Conservation (phyloP, 345 rosid species). For the Cardamine chenopodiifolia region DNA sequence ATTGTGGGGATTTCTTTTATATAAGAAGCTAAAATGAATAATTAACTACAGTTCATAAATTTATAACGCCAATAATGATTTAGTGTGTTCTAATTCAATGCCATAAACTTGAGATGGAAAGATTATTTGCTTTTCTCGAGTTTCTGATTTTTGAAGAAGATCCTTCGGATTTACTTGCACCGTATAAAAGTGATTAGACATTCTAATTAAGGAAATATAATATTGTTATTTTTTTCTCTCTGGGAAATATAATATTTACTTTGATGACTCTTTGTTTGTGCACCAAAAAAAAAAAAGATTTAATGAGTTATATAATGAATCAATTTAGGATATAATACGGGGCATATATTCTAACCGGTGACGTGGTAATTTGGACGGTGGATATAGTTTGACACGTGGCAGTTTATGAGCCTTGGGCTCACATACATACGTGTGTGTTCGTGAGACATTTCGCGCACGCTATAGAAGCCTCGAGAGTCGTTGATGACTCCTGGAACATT, state of each 20-base stretch:
- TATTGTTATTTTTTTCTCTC: not conserved
- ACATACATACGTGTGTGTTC: conserved; percentile 7
- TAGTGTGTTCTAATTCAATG: not conserved
- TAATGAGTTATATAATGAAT: not conserved
- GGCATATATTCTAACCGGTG: not conserved
- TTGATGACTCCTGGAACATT: not conserved
- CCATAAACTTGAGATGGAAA: not conserved
- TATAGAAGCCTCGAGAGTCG: conserved; percentile 8
- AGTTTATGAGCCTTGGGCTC: not conserved
- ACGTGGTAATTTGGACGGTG: not conserved
- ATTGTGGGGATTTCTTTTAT: not conserved
- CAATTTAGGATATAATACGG: not conserved
- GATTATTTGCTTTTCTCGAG: conserved; percentile 1
- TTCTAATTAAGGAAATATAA: not conserved
- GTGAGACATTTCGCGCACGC: not conserved
- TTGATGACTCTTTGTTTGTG: not conserved
- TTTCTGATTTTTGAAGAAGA: conserved; percentile 1
- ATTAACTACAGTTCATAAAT: not conserved
- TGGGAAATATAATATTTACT: not conserved
- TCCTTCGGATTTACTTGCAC: conserved; percentile 18
- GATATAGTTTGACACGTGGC: not conserved
- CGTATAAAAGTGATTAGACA: not conserved
- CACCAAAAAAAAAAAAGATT: too few relatives aligned
- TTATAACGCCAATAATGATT: not conserved
- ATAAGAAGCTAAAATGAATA: not conserved